Evolutionary conservation across 306 rosid species (phyloP), one percentile per base, ranked within the genome.

Genomic region (Dalbergia cultrata): DNA sequence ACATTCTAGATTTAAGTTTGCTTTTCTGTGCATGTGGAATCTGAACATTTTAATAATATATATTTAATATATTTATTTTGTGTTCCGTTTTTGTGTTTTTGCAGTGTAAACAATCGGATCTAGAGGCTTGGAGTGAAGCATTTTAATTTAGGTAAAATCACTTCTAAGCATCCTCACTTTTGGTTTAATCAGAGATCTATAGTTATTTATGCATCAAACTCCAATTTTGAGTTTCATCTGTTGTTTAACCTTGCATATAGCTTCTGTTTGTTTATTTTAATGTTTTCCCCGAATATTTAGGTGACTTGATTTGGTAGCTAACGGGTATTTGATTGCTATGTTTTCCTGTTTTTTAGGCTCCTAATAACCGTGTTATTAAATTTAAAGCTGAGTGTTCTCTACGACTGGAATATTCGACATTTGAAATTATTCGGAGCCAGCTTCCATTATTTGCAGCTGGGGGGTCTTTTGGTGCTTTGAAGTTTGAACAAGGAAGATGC

Each of bases 401-500:
- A 3, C 60, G 7, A 19, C 73, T 37, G 62, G 52, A 64, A 39
- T 35, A 58, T 82, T 77, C 58, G 52, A 71, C 14, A 64, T 58
- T 78, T 78, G 72, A 83, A 67, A 73, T 80, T 53, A 61, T 76
- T 81, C 67, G 22, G 16, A 79, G 47, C 62, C 49, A 12, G 75
- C 78, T 79, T 81, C 78, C 66, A 9, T 65, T 76, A 34, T 67
- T 80, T 21, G 69, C 75, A 79, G 52, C 78, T 67, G 31, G 31
- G 31, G 31, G 72, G 84, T 82, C 58, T 75, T 35, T 63, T 56
- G 82, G 67, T 33, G 63, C 22, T 26, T 26, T 26, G 31, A 26
- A 72, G 44, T 80, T 80, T 77, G 86, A 83, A 69, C 71, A 33
- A 14, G 71, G 13, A 92, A 85, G 90, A 95, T 95, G 97, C 97